Conservation (phyloP, 768 basidiomycete genomes). For the Podaxis sp. region DNA sequence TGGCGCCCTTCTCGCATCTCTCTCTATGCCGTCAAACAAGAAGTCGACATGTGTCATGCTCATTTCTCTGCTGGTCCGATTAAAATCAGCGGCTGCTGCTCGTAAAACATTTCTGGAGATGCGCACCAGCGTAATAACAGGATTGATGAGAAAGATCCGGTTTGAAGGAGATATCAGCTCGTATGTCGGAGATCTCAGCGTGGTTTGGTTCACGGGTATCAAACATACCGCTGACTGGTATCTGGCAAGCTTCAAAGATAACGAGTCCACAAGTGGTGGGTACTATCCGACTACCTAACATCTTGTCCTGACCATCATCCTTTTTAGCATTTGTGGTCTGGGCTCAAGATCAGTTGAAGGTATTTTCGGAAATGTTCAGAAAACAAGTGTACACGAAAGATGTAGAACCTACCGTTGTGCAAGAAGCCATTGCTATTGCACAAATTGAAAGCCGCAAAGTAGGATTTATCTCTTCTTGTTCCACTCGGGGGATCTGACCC, state of each 20-base stretch:
- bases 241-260: conserved; percentile 92
- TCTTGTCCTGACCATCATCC: conserved; percentile 4
- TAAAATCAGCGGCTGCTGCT: conserved; percentile 78
- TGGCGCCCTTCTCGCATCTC: conserved; percentile 65
- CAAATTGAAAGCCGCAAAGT: conserved; percentile 85
- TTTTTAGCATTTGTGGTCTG: conserved; percentile 88
- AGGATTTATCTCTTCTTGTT: conserved; percentile 17
- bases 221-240: conserved; percentile 99
- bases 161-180: conserved; percentile 87
- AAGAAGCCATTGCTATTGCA: conserved; percentile 79
- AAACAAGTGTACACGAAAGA: conserved; percentile 91
- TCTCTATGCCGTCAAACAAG: conserved; percentile 74
- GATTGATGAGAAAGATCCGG: conserved; percentile 80
- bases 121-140: conserved; percentile 70
- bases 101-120: conserved; percentile 81
- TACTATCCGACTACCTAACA: conserved; percentile 16
- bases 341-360: conserved; percentile 84
- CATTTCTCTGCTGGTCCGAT: conserved; percentile 68
- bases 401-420: conserved; percentile 64
- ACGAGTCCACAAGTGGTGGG: conserved; percentile 90
- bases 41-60: conserved; percentile 74
- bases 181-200: conserved; percentile 84
- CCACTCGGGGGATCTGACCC: not conserved
- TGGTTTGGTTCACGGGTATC: conserved; percentile 91
- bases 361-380: conserved; percentile 81